Conservation (phyloP, 1,284 basidiomycete genomes). For the Microbotryum scabiosae region DNA sequence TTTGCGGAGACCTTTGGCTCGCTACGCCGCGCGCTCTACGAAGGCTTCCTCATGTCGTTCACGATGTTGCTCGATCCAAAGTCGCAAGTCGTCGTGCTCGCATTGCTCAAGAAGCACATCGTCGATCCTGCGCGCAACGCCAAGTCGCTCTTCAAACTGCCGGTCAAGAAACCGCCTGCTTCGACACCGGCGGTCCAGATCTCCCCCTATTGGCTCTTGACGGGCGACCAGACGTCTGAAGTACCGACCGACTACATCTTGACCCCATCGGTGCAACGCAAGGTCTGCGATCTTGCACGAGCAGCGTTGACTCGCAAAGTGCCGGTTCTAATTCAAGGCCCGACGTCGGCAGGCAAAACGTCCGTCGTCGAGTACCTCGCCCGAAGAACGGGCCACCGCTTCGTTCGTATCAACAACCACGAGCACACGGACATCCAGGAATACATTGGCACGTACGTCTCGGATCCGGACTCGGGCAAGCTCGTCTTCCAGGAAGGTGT, state of each 20-base stretch:
- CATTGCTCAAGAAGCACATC: conserved; percentile 68
- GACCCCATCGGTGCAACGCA: conserved; percentile 92
- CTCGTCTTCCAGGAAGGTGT: conserved; percentile 90
- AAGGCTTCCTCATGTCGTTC: conserved; percentile 95
- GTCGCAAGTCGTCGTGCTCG: conserved; percentile 49
- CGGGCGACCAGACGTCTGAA: conserved; percentile 43
- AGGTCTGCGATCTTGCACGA: conserved; percentile 83
- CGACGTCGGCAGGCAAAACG: conserved; percentile 96
- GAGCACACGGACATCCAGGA: conserved; percentile 98
- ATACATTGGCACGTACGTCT: conserved; percentile 93
- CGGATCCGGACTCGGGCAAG: conserved; percentile 83
- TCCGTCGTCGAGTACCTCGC: conserved; percentile 95
- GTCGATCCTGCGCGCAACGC: conserved; percentile 74
- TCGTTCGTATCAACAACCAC: conserved; percentile 98
- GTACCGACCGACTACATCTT: conserved; percentile 71
- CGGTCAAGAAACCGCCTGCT: conserved; percentile 50
- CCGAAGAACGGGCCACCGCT: conserved; percentile 82
- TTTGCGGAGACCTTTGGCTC: conserved; percentile 63
- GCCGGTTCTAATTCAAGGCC: conserved; percentile 95
- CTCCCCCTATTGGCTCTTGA: conserved; percentile 67
- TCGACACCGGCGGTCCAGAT: conserved; percentile 48
- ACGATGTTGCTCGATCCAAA: conserved; percentile 78
- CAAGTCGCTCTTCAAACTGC: conserved; percentile 53
- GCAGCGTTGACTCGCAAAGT: conserved; percentile 83
- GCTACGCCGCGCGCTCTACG: conserved; percentile 81